phyloP scores from a whole-genome alignment of 805 yeast species.

The Starmerella asiatica region DNA sequence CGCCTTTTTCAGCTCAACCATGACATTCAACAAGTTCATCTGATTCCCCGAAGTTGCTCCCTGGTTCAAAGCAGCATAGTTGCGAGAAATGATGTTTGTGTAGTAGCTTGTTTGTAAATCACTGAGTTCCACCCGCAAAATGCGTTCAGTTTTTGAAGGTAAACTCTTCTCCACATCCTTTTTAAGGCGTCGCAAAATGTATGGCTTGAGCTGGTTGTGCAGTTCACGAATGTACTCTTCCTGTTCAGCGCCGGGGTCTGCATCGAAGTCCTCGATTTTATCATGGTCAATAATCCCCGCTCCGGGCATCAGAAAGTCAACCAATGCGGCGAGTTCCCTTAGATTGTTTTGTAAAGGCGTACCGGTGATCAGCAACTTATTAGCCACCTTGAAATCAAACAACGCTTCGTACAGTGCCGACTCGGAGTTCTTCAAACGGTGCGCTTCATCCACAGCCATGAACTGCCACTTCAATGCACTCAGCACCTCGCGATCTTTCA shows the following conservation, averaged over 20 bases:
- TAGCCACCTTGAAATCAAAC: conserved; percentile 64
- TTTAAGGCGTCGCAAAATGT: conserved; percentile 80
- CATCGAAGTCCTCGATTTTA: conserved; percentile 64
- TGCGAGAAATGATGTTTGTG: conserved; percentile 81
- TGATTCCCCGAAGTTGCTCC: conserved; percentile 67
- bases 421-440: conserved; percentile 86
- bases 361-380: conserved; percentile 86
- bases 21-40: conserved; percentile 73
- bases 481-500: conserved; percentile 71
- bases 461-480: conserved; percentile 89
- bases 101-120: conserved; percentile 93
- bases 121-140: conserved; percentile 84
- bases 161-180: conserved; percentile 95
- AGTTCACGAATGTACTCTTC: conserved; percentile 78
- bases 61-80: conserved; percentile 79
- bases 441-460: conserved; percentile 97
- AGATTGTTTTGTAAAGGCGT: conserved; percentile 95
- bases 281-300: conserved; percentile 80
- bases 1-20: conserved; percentile 93
- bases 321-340: conserved; percentile 87
- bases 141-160: conserved; percentile 92
- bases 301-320: conserved; percentile 94
- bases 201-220: conserved; percentile 78
- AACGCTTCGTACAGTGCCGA: conserved; percentile 84
- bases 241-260: conserved; percentile 42